Base-by-base conservation (phyloP, 192 early-diverging fungal genomes). In the Thoreauomyces humboldtii region DNA sequence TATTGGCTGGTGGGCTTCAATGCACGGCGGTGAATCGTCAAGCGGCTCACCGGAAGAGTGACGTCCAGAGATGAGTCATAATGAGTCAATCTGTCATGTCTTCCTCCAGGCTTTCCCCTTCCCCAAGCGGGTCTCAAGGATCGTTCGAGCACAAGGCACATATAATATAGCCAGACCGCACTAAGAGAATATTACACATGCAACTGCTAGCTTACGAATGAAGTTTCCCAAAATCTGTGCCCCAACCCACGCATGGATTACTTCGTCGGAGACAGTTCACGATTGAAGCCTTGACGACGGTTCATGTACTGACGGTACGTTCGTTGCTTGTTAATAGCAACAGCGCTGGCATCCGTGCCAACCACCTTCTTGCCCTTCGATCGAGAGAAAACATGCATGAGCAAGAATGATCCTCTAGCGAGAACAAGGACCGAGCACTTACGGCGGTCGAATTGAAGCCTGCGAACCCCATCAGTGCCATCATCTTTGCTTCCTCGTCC, bases 361-460 rank as follows among this genome's bases (percentile, higher is more conserved):
- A 81, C 48, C 0, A 96, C 91, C 28, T 89, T 78, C 44, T 92
- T 91, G 58, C 86, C 79, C 81, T 91, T 74, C 17, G 21, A 46
- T 12, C 14, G 2, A 51, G 14, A 24, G 2, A 58, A 2, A 71
- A 50, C 61, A 41, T 45, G 2, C 38, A 36, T 58, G 12, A 41
- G 7, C 56, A 27, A 19, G 19, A 52, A 15, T 15, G 50, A 15
- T 52, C 6, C 25, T 22, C 21, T 3, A 3, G 15, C 15, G 4
- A 29, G 7, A 15, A 52, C 15, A 4, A 52, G 27, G 17, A 2
- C 37, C 35, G 46, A 38, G 29, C 15, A 56, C 43, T 17, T 79
- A 89, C 87, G 71, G 91, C 90, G 33, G 95, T 95, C 0, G 89
- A 85, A 44, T 87, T 84, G 73, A 98, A 98, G 1, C 89, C 89